A percentile compares a stretch with the other conserved stretches of the same genome.
These are phyloP conservation scores for Exophiala viscosa DNA, from an alignment of 2,329 filamentous ascomycete species.

Conservation along the genomic window DNA sequence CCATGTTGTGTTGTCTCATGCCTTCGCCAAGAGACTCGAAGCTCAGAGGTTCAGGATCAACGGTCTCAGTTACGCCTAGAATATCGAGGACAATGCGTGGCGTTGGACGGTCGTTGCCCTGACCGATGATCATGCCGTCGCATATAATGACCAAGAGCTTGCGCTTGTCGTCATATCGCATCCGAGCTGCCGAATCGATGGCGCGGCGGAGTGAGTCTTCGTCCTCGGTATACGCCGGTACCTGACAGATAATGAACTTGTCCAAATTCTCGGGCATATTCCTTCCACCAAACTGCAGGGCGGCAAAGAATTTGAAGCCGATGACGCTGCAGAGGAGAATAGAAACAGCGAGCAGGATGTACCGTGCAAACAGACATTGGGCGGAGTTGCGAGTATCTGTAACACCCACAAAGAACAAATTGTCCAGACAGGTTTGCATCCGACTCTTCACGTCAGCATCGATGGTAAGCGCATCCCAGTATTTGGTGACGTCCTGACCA, in stretches of 20 bases:
- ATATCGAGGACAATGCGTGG: constrained; percentile 96
- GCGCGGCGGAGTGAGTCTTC: constrained; percentile 95
- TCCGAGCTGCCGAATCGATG: constrained; percentile 90
- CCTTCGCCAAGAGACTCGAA: constrained; percentile 96
- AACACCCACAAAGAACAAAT: constrained; percentile 90
- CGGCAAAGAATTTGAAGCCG: constrained; percentile 93
- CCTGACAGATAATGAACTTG: constrained; percentile 97
- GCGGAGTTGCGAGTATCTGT: constrained; percentile 85
- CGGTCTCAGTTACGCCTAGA: constrained; percentile 85
- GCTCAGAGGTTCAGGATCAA: constrained; percentile 92
- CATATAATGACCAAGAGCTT: constrained; percentile 91
- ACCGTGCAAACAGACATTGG: constrained; percentile 81
- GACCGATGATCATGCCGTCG: constrained; percentile 98
- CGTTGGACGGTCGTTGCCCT: constrained; percentile 93
- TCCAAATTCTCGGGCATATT: constrained; percentile 93
- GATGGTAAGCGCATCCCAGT: constrained; percentile 70
- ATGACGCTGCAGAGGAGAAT: constrained; percentile 77
- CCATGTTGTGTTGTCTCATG: constrained; percentile 98
- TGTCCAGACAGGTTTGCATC: constrained; percentile 83
- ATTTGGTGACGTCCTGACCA: constrained; percentile 76
- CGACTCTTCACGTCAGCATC: constrained; percentile 54
- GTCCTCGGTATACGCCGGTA: constrained; percentile 96
- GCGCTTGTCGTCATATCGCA: constrained; percentile 97
- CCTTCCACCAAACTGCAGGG: constrained; percentile 87
- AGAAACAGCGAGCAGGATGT: constrained; percentile 82